Conservation (phyloP, 106 monocot genomes). For the Vanilla planifolia region DNA sequence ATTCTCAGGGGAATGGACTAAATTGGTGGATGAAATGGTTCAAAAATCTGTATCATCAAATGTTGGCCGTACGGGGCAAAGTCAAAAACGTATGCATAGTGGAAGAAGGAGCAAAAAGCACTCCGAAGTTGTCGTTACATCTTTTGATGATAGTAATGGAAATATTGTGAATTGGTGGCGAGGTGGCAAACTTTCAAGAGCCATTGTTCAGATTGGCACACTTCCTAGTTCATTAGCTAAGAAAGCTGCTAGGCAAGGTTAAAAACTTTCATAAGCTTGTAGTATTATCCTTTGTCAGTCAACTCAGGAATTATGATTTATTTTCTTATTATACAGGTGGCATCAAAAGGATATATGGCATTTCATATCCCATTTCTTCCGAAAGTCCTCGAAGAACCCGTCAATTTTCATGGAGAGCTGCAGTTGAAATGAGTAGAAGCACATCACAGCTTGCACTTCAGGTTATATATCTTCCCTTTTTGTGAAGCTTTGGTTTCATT, state of each 20-base stretch:
- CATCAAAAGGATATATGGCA: conserved; percentile 33
- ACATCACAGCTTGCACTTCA: conserved; percentile 79
- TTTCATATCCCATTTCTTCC: conserved; percentile 49
- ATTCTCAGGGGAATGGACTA: conserved; percentile 57
- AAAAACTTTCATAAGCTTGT: too few species aligned
- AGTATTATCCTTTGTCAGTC: too few species aligned
- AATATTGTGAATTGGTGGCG: conserved; percentile 59
- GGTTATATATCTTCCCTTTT: conserved; percentile 25
- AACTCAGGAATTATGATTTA: too few species aligned
- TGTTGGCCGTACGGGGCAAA: conserved; percentile 16
- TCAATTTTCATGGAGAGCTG: conserved; percentile 71
- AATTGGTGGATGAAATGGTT: conserved; percentile 29
- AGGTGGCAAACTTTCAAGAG: conserved; percentile 48
- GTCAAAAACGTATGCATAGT: conserved; percentile 38
- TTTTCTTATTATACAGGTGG: conserved; percentile 52
- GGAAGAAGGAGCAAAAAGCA: conserved; percentile 37
- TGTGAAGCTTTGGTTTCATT: too few species aligned
- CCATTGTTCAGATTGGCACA: conserved; percentile 38
- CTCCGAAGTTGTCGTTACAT: conserved; percentile 12
- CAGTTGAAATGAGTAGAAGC: conserved; percentile 63
- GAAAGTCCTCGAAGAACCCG: conserved; percentile 47
- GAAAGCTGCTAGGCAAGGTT: conserved; percentile 78
- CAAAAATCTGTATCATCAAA: conserved; percentile 16
- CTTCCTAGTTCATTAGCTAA: conserved; percentile 31
- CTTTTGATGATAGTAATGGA: conserved; percentile 31